Percentiles rank a stretch among this genome's conserved stretches.
phyloP scores from a whole-genome alignment of 2,329 filamentous ascomycete species.

The Phoma sp. region DNA sequence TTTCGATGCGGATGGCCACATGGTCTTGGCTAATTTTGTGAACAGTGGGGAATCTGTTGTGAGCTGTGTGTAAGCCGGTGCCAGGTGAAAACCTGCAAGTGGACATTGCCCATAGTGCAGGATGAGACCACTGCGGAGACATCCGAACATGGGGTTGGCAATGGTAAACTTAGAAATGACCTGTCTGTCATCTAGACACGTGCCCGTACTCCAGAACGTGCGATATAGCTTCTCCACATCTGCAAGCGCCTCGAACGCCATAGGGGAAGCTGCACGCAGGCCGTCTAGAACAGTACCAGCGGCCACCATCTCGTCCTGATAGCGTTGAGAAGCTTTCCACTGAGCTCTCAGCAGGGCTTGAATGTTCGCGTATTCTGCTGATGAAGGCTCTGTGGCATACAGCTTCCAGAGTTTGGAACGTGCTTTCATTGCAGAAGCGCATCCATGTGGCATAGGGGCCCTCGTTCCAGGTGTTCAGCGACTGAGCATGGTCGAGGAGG shows the following conservation, averaged over 20 bases:
- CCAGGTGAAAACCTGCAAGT: neutral
- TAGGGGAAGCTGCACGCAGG: neutral
- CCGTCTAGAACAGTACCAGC: neutral
- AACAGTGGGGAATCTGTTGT: neutral
- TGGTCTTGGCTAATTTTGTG: neutral
- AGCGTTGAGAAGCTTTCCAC: neutral
- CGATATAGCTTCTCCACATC: neutral
- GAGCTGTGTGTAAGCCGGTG: neutral
- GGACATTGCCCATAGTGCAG: neutral
- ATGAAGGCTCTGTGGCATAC: conserved; percentile 32
- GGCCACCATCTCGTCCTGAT: neutral
- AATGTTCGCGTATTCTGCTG: neutral
- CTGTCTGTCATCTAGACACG: neutral
- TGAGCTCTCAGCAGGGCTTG: conserved; percentile 1
- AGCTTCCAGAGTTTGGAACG: conserved; percentile 48
- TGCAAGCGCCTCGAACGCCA: neutral
- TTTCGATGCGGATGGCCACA: neutral
- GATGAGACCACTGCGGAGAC: neutral
- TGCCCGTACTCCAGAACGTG: neutral
- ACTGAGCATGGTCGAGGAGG: conserved; percentile 51
- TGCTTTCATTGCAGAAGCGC: conserved; percentile 56
- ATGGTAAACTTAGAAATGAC: neutral
- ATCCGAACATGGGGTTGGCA: neutral
- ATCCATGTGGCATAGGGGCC: conserved; percentile 56
- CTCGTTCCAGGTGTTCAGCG: conserved; percentile 55